Conservation (phyloP, 1,139 yeast genomes). For the Magnusiomyces suaveolens region DNA sequence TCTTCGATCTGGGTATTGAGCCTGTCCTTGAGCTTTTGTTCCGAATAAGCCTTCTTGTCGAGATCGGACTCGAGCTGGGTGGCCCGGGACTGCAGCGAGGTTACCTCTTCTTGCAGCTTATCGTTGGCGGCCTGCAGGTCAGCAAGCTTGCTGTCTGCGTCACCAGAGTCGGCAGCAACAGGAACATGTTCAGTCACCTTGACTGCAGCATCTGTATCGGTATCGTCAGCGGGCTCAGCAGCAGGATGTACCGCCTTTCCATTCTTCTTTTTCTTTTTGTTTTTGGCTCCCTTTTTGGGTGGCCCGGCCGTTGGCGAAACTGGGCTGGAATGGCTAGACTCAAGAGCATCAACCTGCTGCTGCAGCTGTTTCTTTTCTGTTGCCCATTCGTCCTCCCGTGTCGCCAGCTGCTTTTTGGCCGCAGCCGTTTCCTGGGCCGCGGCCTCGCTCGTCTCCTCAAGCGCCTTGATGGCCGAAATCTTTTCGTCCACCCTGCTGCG, state of each 20-base stretch:
- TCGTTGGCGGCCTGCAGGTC: neutral
- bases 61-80: conserved; percentile 27
- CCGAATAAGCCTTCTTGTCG: conserved; percentile 54
- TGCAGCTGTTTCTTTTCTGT: neutral
- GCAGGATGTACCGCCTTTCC: neutral
- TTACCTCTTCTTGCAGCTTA: neutral
- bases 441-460: neutral
- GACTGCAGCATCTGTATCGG: conserved; percentile 3
- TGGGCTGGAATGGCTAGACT: neutral
- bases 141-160: neutral
- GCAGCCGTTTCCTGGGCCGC: neutral
- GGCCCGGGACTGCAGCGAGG: neutral
- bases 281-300: neutral
- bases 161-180: neutral
- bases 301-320: neutral
- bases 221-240: conserved; percentile 4
- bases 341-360: conserved; percentile 8
- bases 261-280: conserved; percentile 4
- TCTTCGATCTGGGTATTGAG: conserved; percentile 38
- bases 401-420: neutral
- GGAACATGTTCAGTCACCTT: conserved; percentile 6
- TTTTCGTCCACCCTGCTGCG: neutral
- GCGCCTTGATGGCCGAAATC: neutral
- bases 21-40: neutral
- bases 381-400: neutral